Base-by-base conservation (phyloP, 2,329 filamentous ascomycete genomes). In the Chaetomiaceae sp. region DNA sequence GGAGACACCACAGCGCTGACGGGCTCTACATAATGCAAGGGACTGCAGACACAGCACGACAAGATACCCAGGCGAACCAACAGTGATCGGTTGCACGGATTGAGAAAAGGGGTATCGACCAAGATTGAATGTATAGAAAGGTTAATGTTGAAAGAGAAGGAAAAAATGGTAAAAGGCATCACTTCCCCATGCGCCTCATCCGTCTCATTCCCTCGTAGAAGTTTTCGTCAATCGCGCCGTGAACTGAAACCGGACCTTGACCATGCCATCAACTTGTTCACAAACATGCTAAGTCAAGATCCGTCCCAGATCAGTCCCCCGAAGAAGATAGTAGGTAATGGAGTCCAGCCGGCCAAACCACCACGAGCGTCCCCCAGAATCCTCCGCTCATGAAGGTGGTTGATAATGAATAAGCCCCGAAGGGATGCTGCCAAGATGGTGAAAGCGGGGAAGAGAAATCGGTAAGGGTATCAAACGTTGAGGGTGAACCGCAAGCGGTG, bases 321-420 rank as follows among this genome's bases (percentile, higher is more conserved):
- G 18, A 40, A 47, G 30, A 47, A 43, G 17, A 20, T 17, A 40
- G 20, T 19, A 43, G 42, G 19, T 38, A 29, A 38, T 32, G 7
- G 29, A 48, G 50, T 49, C 52, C 52, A 53, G 52, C 52, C 48
- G 36, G 48, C 39, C n/a, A 51, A 43, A 42, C 49, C 38, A 48
- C 18, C 30, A 24, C 30, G 27, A 27, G 3, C 33, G 5, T 26
- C n/a, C 15, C 38, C 34, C 45, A 34, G 42, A 34, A 45, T 50
- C 26, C 32, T 14, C 33, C 44, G n/a, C n/a, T 42, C 34, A 29
- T 38, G 38, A 38, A 37, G 7, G 29, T 42, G 34, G 41, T 26
- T 41, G 37, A 24, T 24, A 24, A 15, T 29, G 41, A 47, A 50
- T 22, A 37, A 44, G 44, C 26, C 41, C 41, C 40, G 20, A 22